Evolutionary conservation across 345 rosid genomes (phyloP).

Genomic region (Populus ilicifolia): DNA sequence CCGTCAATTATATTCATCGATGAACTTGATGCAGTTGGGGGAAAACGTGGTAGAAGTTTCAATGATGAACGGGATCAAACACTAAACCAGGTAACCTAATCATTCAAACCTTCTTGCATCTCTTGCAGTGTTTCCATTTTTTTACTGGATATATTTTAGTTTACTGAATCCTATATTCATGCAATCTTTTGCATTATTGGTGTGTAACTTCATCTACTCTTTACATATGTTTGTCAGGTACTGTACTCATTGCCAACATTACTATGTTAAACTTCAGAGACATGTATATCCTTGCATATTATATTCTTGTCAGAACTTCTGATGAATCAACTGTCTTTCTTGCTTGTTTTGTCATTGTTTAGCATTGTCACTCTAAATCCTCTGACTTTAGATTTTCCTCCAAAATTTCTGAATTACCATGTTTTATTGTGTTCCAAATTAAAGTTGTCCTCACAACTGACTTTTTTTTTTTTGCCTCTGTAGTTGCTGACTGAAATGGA

Average conservation of each 20-base stretch:
- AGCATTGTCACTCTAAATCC: neutral
- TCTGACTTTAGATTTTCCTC: neutral
- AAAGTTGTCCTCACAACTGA: neutral
- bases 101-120: neutral
- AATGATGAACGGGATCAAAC: constrained; percentile 98
- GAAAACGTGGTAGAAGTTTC: constrained; percentile 94
- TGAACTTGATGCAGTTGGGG: constrained; percentile 98
- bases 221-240: neutral
- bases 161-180: neutral
- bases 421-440: neutral
- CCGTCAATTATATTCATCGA: constrained; percentile 91
- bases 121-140: neutral
- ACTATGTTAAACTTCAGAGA: neutral
- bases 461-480: constrained; percentile 22
- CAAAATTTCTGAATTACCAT: neutral
- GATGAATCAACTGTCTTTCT: neutral
- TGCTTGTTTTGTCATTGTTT: neutral
- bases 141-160: neutral
- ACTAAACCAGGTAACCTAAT: constrained; percentile 65
- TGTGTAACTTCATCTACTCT: neutral
- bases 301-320: neutral
- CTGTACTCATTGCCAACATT: neutral
- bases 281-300: neutral
- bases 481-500: constrained; percentile 98
- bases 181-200: neutral